These are phyloP conservation scores for Pseudocercospora eumusae DNA, from an alignment of 2,329 filamentous ascomycete species.

Conservation along the genomic window DNA sequence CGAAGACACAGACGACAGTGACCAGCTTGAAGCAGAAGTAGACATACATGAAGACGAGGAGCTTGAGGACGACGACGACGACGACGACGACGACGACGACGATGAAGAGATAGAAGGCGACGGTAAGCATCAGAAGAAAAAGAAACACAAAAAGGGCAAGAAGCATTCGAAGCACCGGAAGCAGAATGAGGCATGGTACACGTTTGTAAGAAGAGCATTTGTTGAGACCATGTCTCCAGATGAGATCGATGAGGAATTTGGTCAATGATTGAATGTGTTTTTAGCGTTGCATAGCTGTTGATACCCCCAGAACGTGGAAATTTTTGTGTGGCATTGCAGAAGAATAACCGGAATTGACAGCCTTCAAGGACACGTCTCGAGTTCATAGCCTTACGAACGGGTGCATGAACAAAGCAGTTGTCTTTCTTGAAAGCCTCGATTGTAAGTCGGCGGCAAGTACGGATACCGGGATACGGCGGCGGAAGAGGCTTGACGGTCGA, in stretches of 20 bases:
- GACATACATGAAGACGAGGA: no score
- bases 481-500: no score
- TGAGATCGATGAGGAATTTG: conserved; percentile 57
- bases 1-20: conserved; percentile 28
- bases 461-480: no score
- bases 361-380: no score
- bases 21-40: conserved; percentile 31
- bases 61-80: conserved; percentile 27
- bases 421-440: no score
- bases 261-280: conserved; percentile 26
- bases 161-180: conserved; percentile 51
- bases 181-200: conserved; percentile 69
- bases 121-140: conserved; percentile 24
- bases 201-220: conserved; percentile 77
- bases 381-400: no score
- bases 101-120: conserved; percentile 32
- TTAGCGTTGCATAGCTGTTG: not conserved
- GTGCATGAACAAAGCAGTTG: no score
- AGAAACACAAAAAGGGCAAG: conserved; percentile 36
- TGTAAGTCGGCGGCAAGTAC: no score
- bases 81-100: no score
- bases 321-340: not conserved
- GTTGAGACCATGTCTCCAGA: conserved; percentile 69
- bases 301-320: not conserved
- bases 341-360: no score